A percentile compares a stretch with the other conserved stretches of the same genome.
These are phyloP conservation scores for Chaetomium globosum DNA, from an alignment of 2,329 filamentous ascomycete species.

Conservation along the genomic window DNA sequence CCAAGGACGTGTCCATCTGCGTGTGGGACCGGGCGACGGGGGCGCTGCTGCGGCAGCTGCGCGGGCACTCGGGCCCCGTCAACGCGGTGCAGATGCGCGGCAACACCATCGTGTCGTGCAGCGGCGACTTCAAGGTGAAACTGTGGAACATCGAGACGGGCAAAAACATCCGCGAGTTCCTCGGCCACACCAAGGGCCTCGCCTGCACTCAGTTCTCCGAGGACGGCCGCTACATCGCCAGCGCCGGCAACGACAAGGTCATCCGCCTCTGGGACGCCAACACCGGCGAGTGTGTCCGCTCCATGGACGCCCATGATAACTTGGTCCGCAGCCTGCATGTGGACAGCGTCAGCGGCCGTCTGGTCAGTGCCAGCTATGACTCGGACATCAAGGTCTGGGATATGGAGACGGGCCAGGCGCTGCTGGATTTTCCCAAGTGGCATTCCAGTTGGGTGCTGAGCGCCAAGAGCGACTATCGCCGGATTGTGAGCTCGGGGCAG, in stretches of 20 bases:
- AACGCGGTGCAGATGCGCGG: conserved; percentile 95
- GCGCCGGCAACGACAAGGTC: conserved; percentile 90
- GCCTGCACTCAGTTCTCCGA: conserved; percentile 96
- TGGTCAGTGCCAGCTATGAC: conserved; percentile 93
- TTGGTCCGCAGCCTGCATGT: conserved; percentile 90
- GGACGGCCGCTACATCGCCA: conserved; percentile 89
- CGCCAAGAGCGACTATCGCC: conserved; percentile 91
- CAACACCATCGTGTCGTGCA: conserved; percentile 89
- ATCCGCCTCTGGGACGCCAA: conserved; percentile 96
- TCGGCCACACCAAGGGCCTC: conserved; percentile 86
- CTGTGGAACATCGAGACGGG: conserved; percentile 93
- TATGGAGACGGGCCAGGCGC: conserved; percentile 73
- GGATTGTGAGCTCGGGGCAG: conserved; percentile 93
- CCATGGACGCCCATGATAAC: conserved; percentile 79
- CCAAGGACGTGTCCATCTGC: conserved; percentile 91
- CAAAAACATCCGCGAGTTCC: conserved; percentile 85
- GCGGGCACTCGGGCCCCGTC: conserved; percentile 86
- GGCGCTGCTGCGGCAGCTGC: conserved; percentile 72
- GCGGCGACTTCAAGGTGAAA: conserved; percentile 89
- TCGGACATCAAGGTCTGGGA: conserved; percentile 95
- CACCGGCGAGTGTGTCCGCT: conserved; percentile 79
- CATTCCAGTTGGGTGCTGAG: conserved; percentile 96
- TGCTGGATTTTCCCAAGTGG: conserved; percentile 90
- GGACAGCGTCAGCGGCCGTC: conserved; percentile 80
- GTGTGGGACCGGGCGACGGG: conserved; percentile 89